Base-by-base conservation (phyloP, 2,329 filamentous ascomycete species). In the Huntiella moniliformis region DNA sequence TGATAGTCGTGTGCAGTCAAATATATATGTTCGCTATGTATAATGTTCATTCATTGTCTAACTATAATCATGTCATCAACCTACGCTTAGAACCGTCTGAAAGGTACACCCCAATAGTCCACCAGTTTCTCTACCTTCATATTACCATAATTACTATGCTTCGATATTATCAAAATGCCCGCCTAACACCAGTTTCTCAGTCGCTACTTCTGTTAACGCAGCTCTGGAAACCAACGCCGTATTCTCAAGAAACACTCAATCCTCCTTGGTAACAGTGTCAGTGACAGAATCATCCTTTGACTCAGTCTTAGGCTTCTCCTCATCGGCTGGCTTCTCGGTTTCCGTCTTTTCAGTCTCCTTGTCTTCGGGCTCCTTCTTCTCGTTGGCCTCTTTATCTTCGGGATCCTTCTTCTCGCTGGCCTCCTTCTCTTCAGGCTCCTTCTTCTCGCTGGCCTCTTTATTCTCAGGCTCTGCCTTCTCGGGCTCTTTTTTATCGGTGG, bases 381-480 rank as follows among this genome's bases (percentile, higher is more conserved):
- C 38, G 28, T 41, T 16, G 5, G 31, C 12, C 11, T 40, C 13
- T 18, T 38, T 18, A 12, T 41, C 36, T n/a, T n/a, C n/a, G n/a
- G 4, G n/a, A 32, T 46, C 38, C 2, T 10, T 32, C 15, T 37
- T 42, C 31, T 36, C 32, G 16, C 12, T 10, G n/a, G 13, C 45
- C 6, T 42, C 17, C 22, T 47, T 39, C 34, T 28, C 46, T 42
- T 45, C 49, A 35, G 42, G 40, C 42, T 53, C 49, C 44, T 50
- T 47, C 16, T 54, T 47, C n/a, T 44, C 46, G 36, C 53, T 50
- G 15, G 47, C 37, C 36, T 56, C 50, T 17, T 45, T 49, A 48
- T 51, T 46, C 38, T 50, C 46, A 5, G 38, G 18, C 11, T n/a
- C 22, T n/a, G 36, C 32, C 31, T 47, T 13, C 34, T 12, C 33